phyloP scores from a whole-genome alignment of 495 filamentous ascomycete genomes.

The Trichocladium antarcticum region DNA sequence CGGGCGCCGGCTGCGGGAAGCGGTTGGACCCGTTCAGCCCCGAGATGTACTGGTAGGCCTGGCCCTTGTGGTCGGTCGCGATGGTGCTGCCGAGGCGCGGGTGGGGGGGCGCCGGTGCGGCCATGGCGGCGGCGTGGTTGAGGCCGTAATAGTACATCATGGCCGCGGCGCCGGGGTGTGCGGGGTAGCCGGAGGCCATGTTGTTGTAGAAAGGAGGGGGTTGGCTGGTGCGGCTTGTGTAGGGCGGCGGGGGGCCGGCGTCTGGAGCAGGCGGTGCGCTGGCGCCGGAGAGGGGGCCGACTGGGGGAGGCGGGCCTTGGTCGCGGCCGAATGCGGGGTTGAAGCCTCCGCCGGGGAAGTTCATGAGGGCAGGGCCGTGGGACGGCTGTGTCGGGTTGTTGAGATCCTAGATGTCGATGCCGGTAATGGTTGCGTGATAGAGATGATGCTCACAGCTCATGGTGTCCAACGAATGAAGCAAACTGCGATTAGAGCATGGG shows the following conservation, averaged over 20 bases:
- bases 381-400: no score
- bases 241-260: slow-evolving; percentile 1
- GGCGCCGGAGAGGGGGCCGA: not conserved
- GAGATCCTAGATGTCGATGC: no score
- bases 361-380: not conserved
- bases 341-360: slow-evolving; percentile 9
- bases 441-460: no score
- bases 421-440: no score
- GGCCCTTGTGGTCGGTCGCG: slow-evolving; percentile 1
- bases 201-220: not conserved
- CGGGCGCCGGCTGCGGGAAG: slow-evolving; percentile 25
- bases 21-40: slow-evolving; percentile 18
- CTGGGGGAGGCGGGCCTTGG: slow-evolving; percentile 16
- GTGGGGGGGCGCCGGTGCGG: not conserved
- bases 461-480: not conserved
- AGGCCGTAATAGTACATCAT: no score
- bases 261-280: slow-evolving; percentile 1
- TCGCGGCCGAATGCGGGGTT: slow-evolving; percentile 23
- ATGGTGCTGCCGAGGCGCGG: slow-evolving; percentile 8
- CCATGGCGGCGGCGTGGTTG: no score
- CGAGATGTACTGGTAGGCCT: slow-evolving; percentile 14
- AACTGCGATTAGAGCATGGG: not conserved
- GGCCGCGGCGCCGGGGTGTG: not conserved
- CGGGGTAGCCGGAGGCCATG: not conserved
- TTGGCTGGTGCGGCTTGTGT: slow-evolving; percentile 6